Conservation (phyloP, 805 yeast genomes). For the Zygotorulaspora sp. region DNA sequence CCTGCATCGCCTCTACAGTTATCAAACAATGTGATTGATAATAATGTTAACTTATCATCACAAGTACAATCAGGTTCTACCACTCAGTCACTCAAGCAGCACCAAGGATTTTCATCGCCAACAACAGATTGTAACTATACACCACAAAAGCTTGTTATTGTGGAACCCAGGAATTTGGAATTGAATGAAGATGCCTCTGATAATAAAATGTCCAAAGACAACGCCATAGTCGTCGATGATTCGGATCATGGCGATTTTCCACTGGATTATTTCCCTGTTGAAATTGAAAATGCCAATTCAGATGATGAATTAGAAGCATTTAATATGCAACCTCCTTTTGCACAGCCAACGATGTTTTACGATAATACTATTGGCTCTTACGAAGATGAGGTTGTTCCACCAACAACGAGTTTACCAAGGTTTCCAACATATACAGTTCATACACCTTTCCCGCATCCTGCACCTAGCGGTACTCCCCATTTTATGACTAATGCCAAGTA, state of each 20-base stretch:
- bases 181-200: constrained; percentile 5
- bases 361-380: constrained; percentile 7
- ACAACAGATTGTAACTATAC: constrained; percentile 10
- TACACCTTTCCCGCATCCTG: constrained; percentile 19
- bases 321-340: constrained; percentile 7
- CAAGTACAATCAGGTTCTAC: constrained; percentile 9
- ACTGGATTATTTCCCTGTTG: constrained; percentile 56
- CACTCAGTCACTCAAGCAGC: constrained; percentile 1
- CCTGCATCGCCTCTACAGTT: constrained; percentile 4
- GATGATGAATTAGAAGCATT: constrained; percentile 15
- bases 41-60: constrained; percentile 3
- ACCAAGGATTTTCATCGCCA: constrained; percentile 8
- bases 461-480: constrained; percentile 21
- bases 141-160: constrained; percentile 20
- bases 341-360: constrained; percentile 10
- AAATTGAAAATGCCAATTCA: constrained; percentile 35
- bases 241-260: constrained; percentile 63
- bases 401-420: constrained; percentile 14
- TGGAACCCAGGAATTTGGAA: constrained; percentile 16
- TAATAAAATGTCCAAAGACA: constrained; percentile 7
- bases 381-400: constrained; percentile 18
- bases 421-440: constrained; percentile 15
- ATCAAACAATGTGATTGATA: constrained; percentile 9
- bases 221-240: constrained; percentile 9
- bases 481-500: constrained; percentile 26